These are phyloP conservation scores for Heterobasidion parviporum DNA, from an alignment of 1,284 basidiomycete genomes.

Conservation along the genomic window DNA sequence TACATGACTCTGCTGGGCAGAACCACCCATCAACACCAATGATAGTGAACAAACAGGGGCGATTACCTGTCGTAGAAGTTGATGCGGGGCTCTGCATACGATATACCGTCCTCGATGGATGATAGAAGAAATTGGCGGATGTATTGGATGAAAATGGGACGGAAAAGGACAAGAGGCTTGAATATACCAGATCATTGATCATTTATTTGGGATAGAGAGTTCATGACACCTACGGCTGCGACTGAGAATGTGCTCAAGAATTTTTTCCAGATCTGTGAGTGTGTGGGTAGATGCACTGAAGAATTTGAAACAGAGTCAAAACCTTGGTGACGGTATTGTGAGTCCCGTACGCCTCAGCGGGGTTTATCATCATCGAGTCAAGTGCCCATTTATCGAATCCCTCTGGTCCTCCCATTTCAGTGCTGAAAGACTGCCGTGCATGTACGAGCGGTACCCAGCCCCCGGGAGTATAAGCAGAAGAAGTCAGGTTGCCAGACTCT, in stretches of 20 bases:
- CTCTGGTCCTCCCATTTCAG: slow-evolving; percentile 44
- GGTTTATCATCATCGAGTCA: slow-evolving; percentile 52
- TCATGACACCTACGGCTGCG: slow-evolving; percentile 29
- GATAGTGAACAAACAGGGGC: neutral
- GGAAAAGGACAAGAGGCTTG: slow-evolving; percentile 46
- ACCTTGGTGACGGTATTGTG: slow-evolving; percentile 64
- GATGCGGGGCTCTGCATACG: slow-evolving; percentile 63
- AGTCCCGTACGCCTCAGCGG: slow-evolving; percentile 59
- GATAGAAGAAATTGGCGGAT: slow-evolving; percentile 53
- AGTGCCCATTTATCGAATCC: slow-evolving; percentile 64
- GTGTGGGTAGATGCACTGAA: neutral
- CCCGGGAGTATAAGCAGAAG: slow-evolving; percentile 30
- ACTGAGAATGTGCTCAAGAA: slow-evolving; percentile 47
- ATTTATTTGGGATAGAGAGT: neutral
- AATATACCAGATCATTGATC: neutral
- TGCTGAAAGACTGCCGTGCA: slow-evolving; percentile 46
- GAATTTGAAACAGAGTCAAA: neutral
- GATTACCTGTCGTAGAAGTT: slow-evolving; percentile 55
- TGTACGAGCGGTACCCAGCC: slow-evolving; percentile 46
- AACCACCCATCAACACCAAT: neutral
- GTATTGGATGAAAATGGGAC: slow-evolving; percentile 51
- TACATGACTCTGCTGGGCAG: slow-evolving; percentile 30
- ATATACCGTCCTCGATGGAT: slow-evolving; percentile 66
- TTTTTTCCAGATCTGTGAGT: slow-evolving; percentile 60
- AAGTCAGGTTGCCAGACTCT: slow-evolving; percentile 31